Percentiles rank a stretch among this genome's conserved stretches.
Conservation (phyloP, 140 eudicot species). For the Senecio squalidus region DNA sequence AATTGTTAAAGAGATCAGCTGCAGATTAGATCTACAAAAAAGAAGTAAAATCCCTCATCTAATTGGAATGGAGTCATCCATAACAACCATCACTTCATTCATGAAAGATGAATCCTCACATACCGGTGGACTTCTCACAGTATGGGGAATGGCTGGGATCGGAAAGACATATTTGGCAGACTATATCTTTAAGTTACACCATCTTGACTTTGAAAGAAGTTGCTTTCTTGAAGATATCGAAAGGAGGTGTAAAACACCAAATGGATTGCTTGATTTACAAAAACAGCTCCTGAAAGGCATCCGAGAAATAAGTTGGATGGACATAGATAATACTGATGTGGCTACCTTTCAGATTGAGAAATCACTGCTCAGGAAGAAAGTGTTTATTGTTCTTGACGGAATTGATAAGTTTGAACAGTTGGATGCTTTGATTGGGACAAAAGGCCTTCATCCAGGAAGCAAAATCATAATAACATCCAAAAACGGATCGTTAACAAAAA, state of each 20-base stretch:
- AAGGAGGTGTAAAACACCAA: conserved; percentile 6
- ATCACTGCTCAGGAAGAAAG: not conserved
- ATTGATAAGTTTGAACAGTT: conserved; percentile 16
- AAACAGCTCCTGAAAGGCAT: conserved; percentile 18
- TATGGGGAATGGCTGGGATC: conserved; percentile 22
- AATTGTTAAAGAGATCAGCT: conserved; percentile 14
- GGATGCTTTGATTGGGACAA: conserved; percentile 13
- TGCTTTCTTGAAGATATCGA: conserved; percentile 22
- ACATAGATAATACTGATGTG: conserved; percentile 1
- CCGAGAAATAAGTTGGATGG: not conserved
- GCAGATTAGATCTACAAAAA: conserved; percentile 2
- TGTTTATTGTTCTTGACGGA: conserved; percentile 27
- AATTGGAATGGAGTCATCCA: conserved; percentile 10
- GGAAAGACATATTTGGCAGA: conserved; percentile 3
- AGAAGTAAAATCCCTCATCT: not conserved
- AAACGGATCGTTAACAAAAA: not conserved
- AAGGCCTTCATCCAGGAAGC: conserved; percentile 7
- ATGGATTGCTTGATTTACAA: conserved; percentile 20
- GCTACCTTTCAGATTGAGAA: conserved; percentile 17
- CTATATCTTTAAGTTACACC: conserved; percentile 9
- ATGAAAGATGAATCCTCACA: conserved; percentile 12
- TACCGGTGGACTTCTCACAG: not conserved
- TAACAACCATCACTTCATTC: conserved; percentile 4
- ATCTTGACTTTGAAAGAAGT: conserved; percentile 9
- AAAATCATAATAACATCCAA: conserved; percentile 25